A percentile compares a stretch with the other conserved stretches of the same genome.
phyloP scores from a whole-genome alignment of 1,284 basidiomycete genomes.

The Puccinia polysora region DNA sequence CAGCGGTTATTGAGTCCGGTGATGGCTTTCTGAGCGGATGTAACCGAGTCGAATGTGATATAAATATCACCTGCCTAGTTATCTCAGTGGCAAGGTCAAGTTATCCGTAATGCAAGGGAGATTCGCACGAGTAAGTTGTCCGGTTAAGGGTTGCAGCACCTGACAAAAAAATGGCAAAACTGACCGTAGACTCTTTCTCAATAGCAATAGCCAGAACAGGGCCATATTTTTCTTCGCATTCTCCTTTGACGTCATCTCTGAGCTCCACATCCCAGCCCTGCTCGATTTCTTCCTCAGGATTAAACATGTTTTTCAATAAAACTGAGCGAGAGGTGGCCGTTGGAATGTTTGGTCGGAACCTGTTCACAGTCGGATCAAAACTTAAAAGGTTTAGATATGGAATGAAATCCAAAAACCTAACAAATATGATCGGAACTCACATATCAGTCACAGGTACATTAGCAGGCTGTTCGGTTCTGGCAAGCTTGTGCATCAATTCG shows the following conservation, averaged over 20 bases:
- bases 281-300: constrained; percentile 93
- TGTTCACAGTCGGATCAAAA: constrained; percentile 49
- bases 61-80: constrained; percentile 86
- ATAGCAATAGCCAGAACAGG: constrained; percentile 79
- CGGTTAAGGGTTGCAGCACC: not conserved
- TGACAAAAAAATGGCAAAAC: constrained; percentile 49
- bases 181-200: constrained; percentile 83
- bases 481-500: constrained; percentile 98
- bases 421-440: constrained; percentile 44
- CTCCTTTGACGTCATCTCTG: constrained; percentile 88
- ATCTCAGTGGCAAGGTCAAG: not conserved
- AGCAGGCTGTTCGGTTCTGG: constrained; percentile 65
- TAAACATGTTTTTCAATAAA: constrained; percentile 90
- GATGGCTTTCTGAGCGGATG: constrained; percentile 74
- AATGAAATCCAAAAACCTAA: constrained; percentile 6
- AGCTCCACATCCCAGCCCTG: constrained; percentile 94
- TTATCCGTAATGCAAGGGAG: not conserved
- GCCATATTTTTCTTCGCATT: constrained; percentile 89
- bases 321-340: constrained; percentile 67
- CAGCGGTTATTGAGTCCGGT: constrained; percentile 87
- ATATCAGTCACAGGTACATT: constrained; percentile 57
- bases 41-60: constrained; percentile 76
- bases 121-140: not conserved
- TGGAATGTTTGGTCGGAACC: constrained; percentile 52
- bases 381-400: not conserved